Evolutionary conservation across 495 filamentous ascomycete genomes (phyloP), one percentile per base, ranked within the genome.

Genomic region (Astrocystis sublimbata): DNA sequence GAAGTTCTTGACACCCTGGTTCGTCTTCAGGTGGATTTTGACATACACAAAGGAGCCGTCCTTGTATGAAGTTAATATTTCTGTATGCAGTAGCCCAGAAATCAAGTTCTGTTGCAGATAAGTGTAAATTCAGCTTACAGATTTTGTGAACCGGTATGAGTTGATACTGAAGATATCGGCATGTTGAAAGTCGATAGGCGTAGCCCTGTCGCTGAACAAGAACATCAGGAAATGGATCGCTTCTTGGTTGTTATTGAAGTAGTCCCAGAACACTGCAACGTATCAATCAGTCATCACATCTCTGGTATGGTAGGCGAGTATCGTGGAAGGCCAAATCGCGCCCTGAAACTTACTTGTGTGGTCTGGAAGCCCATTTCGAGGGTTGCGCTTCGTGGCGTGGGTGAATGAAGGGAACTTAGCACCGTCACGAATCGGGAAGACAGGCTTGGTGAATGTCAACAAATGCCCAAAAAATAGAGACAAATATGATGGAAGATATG

Each of bases 211-310:
- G 47, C 78, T 85, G 80, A 85, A 83, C 47, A 84, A 74, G 84
- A 86, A 88, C 70, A 85, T 80, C 58, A 85, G 83, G 84, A 88
- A 88, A 62, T 90, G 87, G 0, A 87, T 87, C 4, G 84, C 74
- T 71, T 90, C 88, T 0, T 81, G 63, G 64, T 86, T 82, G 19
- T 85, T 70, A 49, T 65, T 79, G 71, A 73, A 69, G 60, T 78
- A 74, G 63, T 78, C 74, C 75, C 74, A 78, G 58, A 78, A 78
- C 61, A 67, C 49, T 52, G 5, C 17, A 33, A 19, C 7, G 2
- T n/a, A 21, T 21, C 2, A 19, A 17, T 52, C 17, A 52, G 17
- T 36, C 10, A 21, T 19, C 4, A 7, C 13, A 4, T 31, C 17
- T 33, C 19, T 7, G 15, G n/a, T 23, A 9, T 23, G 26, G 19